Evolutionary conservation across 78 protist genomes (phyloP).

Genomic region (Emiliania huxleyi): DNA sequence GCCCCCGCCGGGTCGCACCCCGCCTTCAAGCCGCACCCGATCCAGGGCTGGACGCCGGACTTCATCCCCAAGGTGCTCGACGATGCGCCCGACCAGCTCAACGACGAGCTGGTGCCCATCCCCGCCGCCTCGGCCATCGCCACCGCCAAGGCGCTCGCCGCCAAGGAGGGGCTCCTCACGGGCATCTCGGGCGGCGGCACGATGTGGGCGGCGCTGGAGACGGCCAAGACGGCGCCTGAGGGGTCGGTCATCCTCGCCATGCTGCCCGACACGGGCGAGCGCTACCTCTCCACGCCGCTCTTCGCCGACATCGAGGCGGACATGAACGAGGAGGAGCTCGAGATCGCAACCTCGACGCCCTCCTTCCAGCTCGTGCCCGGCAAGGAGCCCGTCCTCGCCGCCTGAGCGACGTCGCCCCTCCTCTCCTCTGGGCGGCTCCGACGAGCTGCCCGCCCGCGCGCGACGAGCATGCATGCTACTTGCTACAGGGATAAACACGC

Average conservation of each 20-base stretch:
- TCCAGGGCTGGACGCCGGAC: constrained; percentile 67
- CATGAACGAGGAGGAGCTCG: constrained; percentile 19
- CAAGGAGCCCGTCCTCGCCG: not conserved
- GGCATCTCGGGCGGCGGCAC: constrained; percentile 70
- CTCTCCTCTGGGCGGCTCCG: too few relatives aligned
- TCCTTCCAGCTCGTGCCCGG: not conserved
- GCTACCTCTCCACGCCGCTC: constrained; percentile 69
- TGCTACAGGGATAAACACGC: too few relatives aligned
- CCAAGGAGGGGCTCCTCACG: constrained; percentile 65
- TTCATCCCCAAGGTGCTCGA: constrained; percentile 44
- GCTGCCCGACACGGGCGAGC: constrained; percentile 73
- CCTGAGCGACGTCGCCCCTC: not conserved
- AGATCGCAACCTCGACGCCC: not conserved
- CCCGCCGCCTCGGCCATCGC: constrained; percentile 32
- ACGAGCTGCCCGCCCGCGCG: too few relatives aligned
- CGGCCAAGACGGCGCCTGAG: not conserved
- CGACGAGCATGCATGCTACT: too few relatives aligned
- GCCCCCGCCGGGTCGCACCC: not conserved
- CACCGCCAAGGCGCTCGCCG: constrained; percentile 49
- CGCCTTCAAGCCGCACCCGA: constrained; percentile 29
- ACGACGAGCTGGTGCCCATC: constrained; percentile 40
- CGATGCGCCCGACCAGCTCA: not conserved
- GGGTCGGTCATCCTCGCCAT: constrained; percentile 50
- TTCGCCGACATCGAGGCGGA: constrained; percentile 11
- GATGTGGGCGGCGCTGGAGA: not conserved